These are phyloP conservation scores for Pseudoscleropodium purum DNA, from an alignment of 225 moss, liverwort and hornwort species.

Conservation along the genomic window DNA sequence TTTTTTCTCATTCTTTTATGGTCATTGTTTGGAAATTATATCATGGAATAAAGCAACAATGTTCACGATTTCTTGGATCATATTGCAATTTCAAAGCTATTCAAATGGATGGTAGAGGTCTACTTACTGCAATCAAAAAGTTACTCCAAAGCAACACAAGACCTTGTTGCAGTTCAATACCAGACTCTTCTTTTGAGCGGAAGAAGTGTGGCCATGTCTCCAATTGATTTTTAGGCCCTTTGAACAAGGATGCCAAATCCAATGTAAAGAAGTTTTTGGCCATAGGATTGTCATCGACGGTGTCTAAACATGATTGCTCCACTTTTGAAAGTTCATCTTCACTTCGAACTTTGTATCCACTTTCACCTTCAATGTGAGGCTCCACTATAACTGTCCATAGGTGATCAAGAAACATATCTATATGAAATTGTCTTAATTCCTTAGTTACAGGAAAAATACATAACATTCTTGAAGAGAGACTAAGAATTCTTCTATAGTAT, in stretches of 20 bases:
- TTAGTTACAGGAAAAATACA: neutral
- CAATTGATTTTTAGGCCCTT: neutral
- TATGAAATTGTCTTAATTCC: neutral
- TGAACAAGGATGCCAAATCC: neutral
- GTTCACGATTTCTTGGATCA: neutral
- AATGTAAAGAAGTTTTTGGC: neutral
- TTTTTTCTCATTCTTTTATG: neutral
- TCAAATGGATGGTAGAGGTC: neutral
- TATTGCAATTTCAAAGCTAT: neutral
- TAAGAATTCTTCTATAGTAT: fast-evolving
- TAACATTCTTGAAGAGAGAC: neutral
- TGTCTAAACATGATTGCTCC: neutral
- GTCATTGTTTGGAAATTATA: neutral
- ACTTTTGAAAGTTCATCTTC: neutral
- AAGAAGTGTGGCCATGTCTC: neutral
- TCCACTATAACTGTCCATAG: too few relatives aligned
- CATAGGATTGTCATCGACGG: neutral
- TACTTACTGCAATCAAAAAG: neutral
- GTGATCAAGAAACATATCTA: neutral
- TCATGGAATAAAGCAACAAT: neutral
- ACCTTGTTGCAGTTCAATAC: too few relatives aligned
- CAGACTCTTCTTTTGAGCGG: neutral
- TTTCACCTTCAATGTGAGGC: too few relatives aligned
- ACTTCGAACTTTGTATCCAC: neutral
- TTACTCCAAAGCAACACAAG: neutral